A percentile compares a stretch with the other conserved stretches of the same genome.
phyloP scores from a whole-genome alignment of 768 basidiomycete species.

The Leccinum obscurum region DNA sequence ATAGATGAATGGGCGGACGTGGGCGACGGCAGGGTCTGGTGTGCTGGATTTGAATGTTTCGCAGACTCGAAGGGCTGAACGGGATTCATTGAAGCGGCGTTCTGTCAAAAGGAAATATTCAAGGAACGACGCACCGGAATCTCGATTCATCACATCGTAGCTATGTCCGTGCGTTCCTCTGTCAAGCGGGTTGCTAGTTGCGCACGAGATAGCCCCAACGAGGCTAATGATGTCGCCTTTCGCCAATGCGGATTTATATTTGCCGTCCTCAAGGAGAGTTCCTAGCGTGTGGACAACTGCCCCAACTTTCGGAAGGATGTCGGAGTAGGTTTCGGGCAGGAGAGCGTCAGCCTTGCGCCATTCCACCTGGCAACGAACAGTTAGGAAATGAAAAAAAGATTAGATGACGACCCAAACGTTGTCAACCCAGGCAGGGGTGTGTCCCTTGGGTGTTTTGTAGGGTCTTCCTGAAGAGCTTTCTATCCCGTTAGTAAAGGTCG shows the following conservation, averaged over 20 bases:
- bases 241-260: slow-evolving; percentile 76
- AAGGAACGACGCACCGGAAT: slow-evolving; percentile 66
- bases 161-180: slow-evolving; percentile 41
- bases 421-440: slow-evolving; percentile 81
- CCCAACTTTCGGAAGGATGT: slow-evolving; percentile 62
- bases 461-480: slow-evolving; percentile 83
- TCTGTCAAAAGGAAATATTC: slow-evolving; percentile 3
- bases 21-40: slow-evolving; percentile 30
- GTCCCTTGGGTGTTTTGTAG: slow-evolving; percentile 86
- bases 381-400: slow-evolving; percentile 8
- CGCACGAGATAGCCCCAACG: slow-evolving; percentile 46
- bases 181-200: slow-evolving; percentile 60
- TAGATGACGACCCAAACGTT: slow-evolving; percentile 47
- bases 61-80: slow-evolving; percentile 69
- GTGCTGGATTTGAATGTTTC: slow-evolving; percentile 64
- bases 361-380: slow-evolving; percentile 56
- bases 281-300: slow-evolving; percentile 95
- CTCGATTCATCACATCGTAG: slow-evolving; percentile 86
- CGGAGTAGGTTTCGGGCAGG: slow-evolving; percentile 67
- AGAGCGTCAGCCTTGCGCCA: slow-evolving; percentile 89
- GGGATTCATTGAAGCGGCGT: slow-evolving; percentile 9
- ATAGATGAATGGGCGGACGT: slow-evolving; percentile 77
- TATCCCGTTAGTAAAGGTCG: neutral
- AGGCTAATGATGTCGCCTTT: slow-evolving; percentile 57
- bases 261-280: slow-evolving; percentile 76